A percentile compares a stretch with the other conserved stretches of the same genome.
Conservation (phyloP, 2,329 filamentous ascomycete species). For the Rugonectria rugulosa region DNA sequence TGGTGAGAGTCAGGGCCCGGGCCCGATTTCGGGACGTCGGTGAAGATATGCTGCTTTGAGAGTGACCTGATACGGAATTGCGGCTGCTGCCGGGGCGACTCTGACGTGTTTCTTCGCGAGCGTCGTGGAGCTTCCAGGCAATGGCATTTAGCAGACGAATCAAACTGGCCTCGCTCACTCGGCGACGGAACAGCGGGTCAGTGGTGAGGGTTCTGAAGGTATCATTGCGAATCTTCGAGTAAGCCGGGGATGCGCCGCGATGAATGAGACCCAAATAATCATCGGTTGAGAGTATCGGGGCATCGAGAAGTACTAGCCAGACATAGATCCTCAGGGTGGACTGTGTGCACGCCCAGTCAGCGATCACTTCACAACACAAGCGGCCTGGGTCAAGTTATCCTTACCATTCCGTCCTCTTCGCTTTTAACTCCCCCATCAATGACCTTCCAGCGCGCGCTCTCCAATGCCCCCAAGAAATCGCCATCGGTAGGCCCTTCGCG, state of each 20-base stretch:
- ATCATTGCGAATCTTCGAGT: constrained; percentile 98
- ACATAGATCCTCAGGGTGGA: constrained; percentile 93
- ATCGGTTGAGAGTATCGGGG: constrained; percentile 84
- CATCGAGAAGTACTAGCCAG: constrained; percentile 93
- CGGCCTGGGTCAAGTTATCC: background rate
- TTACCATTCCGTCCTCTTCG: constrained; percentile 83
- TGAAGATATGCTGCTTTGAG: constrained; percentile 50
- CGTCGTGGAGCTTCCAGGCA: constrained; percentile 91
- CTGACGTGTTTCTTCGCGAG: constrained; percentile 60
- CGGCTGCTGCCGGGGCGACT: constrained; percentile 50
- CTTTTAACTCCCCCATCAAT: constrained; percentile 78
- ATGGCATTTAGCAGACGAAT: constrained; percentile 95
- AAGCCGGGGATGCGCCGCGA: constrained; percentile 90
- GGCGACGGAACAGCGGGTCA: constrained; percentile 93
- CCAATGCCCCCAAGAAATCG: constrained; percentile 71
- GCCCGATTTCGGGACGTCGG: constrained; percentile 58
- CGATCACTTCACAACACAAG: background rate
- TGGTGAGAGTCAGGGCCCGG: constrained; percentile 67
- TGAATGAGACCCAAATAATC: constrained; percentile 90
- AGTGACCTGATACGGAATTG: constrained; percentile 45
- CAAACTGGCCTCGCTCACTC: constrained; percentile 93
- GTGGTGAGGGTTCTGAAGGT: constrained; percentile 96
- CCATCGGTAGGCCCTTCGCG: constrained; percentile 80
- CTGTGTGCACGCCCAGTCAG: constrained; percentile 52
- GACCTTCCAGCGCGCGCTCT: constrained; percentile 76